Base-by-base conservation (phyloP, 2,329 filamentous ascomycete species). In the Ceratocystis alfenasii region DNA sequence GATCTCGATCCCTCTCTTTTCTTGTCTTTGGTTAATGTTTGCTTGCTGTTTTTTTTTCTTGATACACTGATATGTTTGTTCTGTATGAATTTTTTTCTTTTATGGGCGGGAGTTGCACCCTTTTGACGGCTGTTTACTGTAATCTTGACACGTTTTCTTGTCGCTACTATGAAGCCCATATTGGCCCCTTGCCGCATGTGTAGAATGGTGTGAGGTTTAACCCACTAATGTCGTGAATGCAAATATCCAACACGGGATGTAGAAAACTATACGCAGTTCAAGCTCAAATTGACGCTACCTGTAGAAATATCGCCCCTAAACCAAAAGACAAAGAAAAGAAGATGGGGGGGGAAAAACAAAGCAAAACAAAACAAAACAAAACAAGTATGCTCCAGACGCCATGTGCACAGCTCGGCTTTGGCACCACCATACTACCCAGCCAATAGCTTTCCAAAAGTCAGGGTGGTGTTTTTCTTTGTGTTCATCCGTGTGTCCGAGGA, bases 351-450 rank as follows among this genome's bases (percentile, higher is more conserved):
- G 59, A 46, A 36, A 28, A 50, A 30, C 30, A 25, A 50, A 62
- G 36, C 25, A 62, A 55, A 22, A 30, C 44, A 61, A 57, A 62
- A 7, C 50, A 53, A 45, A 48, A 17, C 53, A 55, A 48, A 46
- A 66, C 15, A 64, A 55, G 17, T 17, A 55, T 44, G 62, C 55
- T 50, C 65, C 62, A 28, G 55, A 62, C 65, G 62, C 62, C 62
- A 41, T 44, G 12, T 45, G 30, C 60, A n/a, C 15, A n/a, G 28
- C 5, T 45, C 25, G 48, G 22, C 48, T 15, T 44, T 46, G 41
- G 41, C 41, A 45, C 44, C 8, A 5, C 28, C 28, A 44, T 36
- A n/a, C n/a, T 17, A 28, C 20, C 30, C 44, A 45, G 4, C 17
- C 64, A 50, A 30, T 25, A 22, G 25, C 20, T 30, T 33, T 30